Evolutionary conservation across 2,329 filamentous ascomycete genomes (phyloP).

Genomic region (Emergomyces pasteurianus): DNA sequence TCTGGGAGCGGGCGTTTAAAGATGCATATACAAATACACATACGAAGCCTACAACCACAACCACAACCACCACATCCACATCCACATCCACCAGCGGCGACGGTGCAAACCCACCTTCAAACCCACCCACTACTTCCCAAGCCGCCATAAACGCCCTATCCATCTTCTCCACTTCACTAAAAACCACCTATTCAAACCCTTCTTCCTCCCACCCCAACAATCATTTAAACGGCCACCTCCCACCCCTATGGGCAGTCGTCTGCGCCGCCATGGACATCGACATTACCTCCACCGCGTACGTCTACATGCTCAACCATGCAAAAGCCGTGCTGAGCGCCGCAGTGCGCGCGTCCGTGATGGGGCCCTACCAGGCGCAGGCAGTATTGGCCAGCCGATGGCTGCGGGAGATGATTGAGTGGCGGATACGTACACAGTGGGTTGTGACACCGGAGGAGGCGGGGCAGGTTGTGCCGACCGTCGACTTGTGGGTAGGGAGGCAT

Average conservation of each 20-base stretch:
- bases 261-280: constrained; percentile 42
- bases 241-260: constrained; percentile 49
- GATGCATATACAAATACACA: constrained; percentile 12
- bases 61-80: no score
- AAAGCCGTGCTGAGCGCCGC: constrained; percentile 52
- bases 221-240: constrained; percentile 42
- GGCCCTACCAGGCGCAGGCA: constrained; percentile 52
- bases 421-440: constrained; percentile 39
- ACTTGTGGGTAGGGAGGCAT: constrained; percentile 54
- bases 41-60: neutral
- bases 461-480: constrained; percentile 49
- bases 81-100: neutral
- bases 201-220: neutral
- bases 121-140: constrained; percentile 1
- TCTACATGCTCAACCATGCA: constrained; percentile 53
- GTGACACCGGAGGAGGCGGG: constrained; percentile 43
- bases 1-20: constrained; percentile 48
- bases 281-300: constrained; percentile 43
- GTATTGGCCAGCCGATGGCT: constrained; percentile 43
- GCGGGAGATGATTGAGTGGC: constrained; percentile 39
- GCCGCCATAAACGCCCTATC: constrained; percentile 22
- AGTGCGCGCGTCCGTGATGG: constrained; percentile 52
- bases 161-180: constrained; percentile 28
- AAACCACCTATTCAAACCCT: constrained; percentile 7
- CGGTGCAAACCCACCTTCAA: neutral